Evolutionary conservation across 306 rosid species (phyloP), one percentile per base, ranked within the genome.

Genomic region (Cucumis cinereus): DNA sequence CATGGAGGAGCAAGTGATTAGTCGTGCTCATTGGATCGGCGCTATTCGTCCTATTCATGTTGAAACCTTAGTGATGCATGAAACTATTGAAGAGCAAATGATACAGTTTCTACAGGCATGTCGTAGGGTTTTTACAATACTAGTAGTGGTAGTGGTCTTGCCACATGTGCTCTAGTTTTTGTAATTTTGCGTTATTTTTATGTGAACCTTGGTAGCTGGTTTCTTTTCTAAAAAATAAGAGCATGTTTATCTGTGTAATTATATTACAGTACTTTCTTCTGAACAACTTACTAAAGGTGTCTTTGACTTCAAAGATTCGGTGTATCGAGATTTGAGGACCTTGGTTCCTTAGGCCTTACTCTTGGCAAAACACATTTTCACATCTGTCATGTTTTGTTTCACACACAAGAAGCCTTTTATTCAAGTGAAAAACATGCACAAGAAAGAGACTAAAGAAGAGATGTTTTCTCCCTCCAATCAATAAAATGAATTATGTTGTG

Each of bases 11-110:
- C 99, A 94, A 84, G 99, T 92, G 59, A 88, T 94, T 71, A 94
- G 99, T 79, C 97, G 99, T 73, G 99, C 99, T 79, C 99, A 94
- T 82, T 96, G 99, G 57, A 94, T 94, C 96, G 99, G 99, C 81
- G 99, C 99, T 85, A 85, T 88, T 77, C 93, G 93, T 55, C 97
- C 97, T 75, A 89, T 94, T 78, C 87, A 89, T 4, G 99, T 94
- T 77, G 99, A 94, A 85, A 94, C 97, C 66, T 84, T 91, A 76
- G 97, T 90, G 53, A 94, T 94, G 97, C 92, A 83, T 33, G 89
- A 93, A 73, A 94, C 99, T 57, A 94, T 94, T 86, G 99, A 94
- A 84, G 97, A 91, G 84, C 96, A 94, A 82, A 94, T 94, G 99
- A 77, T 94, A 62, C 82, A 78, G 77, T 90, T 89, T 84, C 83